A percentile compares a stretch with the other conserved stretches of the same genome.
phyloP scores from a whole-genome alignment of 176 grass and related monocot genomes.

The Avena insularis region DNA sequence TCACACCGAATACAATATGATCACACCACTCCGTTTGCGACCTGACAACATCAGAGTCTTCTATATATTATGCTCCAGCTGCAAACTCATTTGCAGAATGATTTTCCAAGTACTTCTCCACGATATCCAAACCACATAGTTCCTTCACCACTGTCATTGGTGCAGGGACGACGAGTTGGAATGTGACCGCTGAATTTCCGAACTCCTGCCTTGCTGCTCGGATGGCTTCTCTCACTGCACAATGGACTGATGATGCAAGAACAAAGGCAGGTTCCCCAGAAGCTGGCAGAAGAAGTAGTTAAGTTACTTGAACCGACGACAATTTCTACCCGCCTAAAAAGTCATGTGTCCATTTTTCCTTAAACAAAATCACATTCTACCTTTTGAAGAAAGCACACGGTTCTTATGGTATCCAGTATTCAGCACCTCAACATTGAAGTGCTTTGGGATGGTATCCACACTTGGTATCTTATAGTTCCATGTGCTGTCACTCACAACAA shows the following conservation, averaged over 20 bases:
- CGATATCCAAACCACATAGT: constrained; percentile 68
- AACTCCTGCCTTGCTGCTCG: constrained; percentile 59
- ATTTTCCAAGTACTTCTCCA: constrained; percentile 66
- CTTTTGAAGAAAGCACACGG: constrained; percentile 80
- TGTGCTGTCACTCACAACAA: constrained; percentile 55
- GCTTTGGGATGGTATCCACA: constrained; percentile 62
- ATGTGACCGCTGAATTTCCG: constrained; percentile 18
- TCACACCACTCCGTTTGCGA: not conserved
- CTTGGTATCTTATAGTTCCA: constrained; percentile 83
- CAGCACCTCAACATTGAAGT: constrained; percentile 65
- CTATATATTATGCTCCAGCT: not conserved
- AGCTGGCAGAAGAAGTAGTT: constrained; percentile 46
- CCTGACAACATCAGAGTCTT: not conserved
- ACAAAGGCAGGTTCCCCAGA: constrained; percentile 76
- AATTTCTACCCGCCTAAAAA: not conserved
- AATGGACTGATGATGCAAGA: constrained; percentile 75
- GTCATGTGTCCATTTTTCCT: not conserved
- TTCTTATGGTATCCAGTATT: constrained; percentile 63
- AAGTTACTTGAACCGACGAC: not conserved
- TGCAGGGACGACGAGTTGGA: constrained; percentile 70
- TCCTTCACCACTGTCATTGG: constrained; percentile 83
- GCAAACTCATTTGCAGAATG: not conserved
- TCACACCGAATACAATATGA: not conserved
- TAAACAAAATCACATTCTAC: constrained; percentile 27
- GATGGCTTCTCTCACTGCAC: constrained; percentile 67